phyloP scores from a whole-genome alignment of 169 alveolate species.

The Eimeria sp. region DNA sequence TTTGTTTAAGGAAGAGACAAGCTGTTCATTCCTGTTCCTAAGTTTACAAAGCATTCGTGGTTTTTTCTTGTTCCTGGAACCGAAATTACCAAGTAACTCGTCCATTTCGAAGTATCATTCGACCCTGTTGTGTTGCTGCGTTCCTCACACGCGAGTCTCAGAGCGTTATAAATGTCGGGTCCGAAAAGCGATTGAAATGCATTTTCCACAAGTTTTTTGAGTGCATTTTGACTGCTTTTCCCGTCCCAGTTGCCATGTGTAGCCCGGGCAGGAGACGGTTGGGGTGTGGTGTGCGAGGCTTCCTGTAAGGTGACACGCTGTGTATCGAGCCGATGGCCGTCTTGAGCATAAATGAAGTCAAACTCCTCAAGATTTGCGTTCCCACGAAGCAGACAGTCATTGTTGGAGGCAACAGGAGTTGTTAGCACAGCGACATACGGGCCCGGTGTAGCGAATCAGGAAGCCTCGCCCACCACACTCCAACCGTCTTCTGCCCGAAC shows the following conservation, averaged over 20 bases:
- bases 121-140: neutral
- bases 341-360: too few species aligned
- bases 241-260: neutral
- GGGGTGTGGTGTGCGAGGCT: neutral
- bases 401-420: too few species aligned
- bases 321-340: too few species aligned
- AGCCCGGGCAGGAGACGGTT: neutral
- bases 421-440: too few species aligned
- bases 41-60: neutral
- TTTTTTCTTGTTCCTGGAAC: neutral
- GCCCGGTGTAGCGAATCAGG: too few species aligned
- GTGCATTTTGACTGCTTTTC: neutral
- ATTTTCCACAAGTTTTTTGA: neutral
- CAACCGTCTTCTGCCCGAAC: neutral
- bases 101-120: neutral
- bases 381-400: too few species aligned
- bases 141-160: neutral
- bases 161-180: neutral
- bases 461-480: neutral
- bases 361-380: too few species aligned
- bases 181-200: neutral
- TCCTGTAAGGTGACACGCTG: too few species aligned
- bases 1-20: neutral
- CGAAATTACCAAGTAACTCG: neutral
- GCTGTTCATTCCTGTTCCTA: neutral